Evolutionary conservation across 108 stramenopile genomes (phyloP), one percentile per base, ranked within the genome.

Genomic region (Cyclostephanos tholiformis): DNA sequence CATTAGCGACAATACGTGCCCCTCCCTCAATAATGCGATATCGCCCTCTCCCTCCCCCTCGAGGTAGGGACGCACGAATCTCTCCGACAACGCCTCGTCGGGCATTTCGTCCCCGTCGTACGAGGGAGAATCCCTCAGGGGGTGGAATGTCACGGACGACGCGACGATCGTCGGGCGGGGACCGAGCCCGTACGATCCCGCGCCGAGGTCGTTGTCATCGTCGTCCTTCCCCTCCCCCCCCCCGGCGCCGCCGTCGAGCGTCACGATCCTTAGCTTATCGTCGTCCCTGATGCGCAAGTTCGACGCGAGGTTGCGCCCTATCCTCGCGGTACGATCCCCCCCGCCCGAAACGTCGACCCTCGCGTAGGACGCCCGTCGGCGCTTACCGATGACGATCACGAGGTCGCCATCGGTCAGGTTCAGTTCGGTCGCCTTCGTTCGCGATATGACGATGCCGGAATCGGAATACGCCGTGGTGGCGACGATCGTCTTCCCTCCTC

Each of bases 341-440:
- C 41, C 41, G 53, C 65, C 73, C 22, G 71, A 49, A 56, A 91
- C 72, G 14, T 65, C 49, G 41, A 92, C 84, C 19, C 67, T 63
- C 19, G 82, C 94, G 71, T 93, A 95, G 4, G 90, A 51, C 9
- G 91, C 94, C 27, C 85, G 79, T 49, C 94, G 86, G 44, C 94
- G 84, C 32, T 91, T 75, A 35, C 94, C 91, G 26, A 95, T 84
- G 38, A 95, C 64, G 12, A 71, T 88, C 1, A 93, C 89, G 29
- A 86, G 64, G 53, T 92, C 88, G 10, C 91, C 94, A 1, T 67
- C 67, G 51, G 82, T 70, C 2, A 95, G 51, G 2, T 71, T 63
- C 4, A 95, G 74, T 81, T 95, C 94, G 69, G 91, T 93, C n/a
- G 94, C 91, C 63, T 95, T 95, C 30, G 78, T 69, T 11, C 87